Evolutionary conservation across 139 green algal genomes (phyloP), one percentile per base, ranked within the genome.

Genomic region (Chlamydomonas asymmetrica): DNA sequence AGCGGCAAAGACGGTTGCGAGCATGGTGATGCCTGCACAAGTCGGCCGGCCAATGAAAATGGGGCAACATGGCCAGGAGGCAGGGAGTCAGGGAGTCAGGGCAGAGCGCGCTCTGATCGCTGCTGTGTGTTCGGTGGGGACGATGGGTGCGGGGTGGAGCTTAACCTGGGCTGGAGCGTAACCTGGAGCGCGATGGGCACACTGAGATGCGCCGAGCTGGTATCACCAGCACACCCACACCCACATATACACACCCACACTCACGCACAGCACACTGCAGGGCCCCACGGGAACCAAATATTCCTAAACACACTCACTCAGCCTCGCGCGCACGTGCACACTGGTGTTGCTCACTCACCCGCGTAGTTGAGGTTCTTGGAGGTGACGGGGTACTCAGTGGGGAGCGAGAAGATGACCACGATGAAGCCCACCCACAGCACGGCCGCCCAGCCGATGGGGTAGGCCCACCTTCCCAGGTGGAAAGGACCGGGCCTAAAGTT

Each of bases 321-420:
- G n/a, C n/a, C n/a, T n/a, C n/a, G n/a, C n/a, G n/a, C n/a, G n/a
- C n/a, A n/a, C n/a, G n/a, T n/a, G n/a, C n/a, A n/a, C n/a, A n/a
- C n/a, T n/a, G n/a, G n/a, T n/a, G n/a, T n/a, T n/a, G n/a, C n/a
- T n/a, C 31, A 38, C 60, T 31, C 54, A 77, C 76, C 67, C 6
- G 67, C 76, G 32, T 77, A 82, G 76, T 87, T 87, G 16, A 87
- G 43, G 54, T 83, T 83, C 10, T 75, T 40, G 7, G 31, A 10
- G 23, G 35, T 77, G 16, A 76, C 66, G 7, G 81, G 81, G 60
- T 81, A 79, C 37, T 66, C 60, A 5, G 59, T 87, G 0, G 81
- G 81, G 67, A 87, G 76, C 39, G 71, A 83, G 56, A 87, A 87
- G 3, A 87, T 66, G 22, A 87, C 81, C 10, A 71, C 39, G 7